Evolutionary conservation across 1,284 basidiomycete genomes (phyloP), one percentile per base, ranked within the genome.

Genomic region (Cutaneotrichosporon mucoides): DNA sequence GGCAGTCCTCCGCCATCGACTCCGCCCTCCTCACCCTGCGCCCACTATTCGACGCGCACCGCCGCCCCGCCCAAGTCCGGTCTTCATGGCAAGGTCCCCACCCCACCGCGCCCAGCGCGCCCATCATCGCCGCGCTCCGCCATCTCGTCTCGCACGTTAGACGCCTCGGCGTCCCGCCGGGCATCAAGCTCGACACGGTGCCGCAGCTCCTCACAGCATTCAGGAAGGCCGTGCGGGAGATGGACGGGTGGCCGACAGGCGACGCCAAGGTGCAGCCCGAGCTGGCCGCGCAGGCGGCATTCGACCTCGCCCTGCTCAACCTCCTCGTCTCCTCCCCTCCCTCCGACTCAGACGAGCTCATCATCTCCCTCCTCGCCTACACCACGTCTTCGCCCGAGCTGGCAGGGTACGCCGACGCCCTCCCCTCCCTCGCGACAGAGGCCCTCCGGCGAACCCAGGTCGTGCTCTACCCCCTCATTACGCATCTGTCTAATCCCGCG

Each of bases 281-380:
- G 16, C 44, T 36, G 6, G 64, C 56, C 3, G 62, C 66, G 1
- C 71, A 75, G 51, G 68, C 66, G 1, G 66, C 65, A 1, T 55
- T 75, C 34, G 73, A 76, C 57, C 58, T 74, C 33, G 72, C 64
- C 4, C 73, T 76, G 62, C 46, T 75, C 49, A 51, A 53, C 5
- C 44, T 67, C 13, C 49, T 76, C 5, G 53, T n/a, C n/a, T n/a
- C 35, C n/a, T 71, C 66, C 9, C 62, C 61, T 5, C 57, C 66
- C 13, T 48, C 59, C 4, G 53, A 35, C 6, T 46, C 56, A 12
- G 68, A 73, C 54, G 45, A 15, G n/a, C 11, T 51, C 33, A 65
- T 73, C 2, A 52, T 64, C 41, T 46, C 53, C 15, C 53, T 67
- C 15, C 53, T 73, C 4, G 38, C 33, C 4, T 64, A 60, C 49